Base-by-base conservation (phyloP, 352 stramenopile genomes). In the Globisporangium paddicum region DNA sequence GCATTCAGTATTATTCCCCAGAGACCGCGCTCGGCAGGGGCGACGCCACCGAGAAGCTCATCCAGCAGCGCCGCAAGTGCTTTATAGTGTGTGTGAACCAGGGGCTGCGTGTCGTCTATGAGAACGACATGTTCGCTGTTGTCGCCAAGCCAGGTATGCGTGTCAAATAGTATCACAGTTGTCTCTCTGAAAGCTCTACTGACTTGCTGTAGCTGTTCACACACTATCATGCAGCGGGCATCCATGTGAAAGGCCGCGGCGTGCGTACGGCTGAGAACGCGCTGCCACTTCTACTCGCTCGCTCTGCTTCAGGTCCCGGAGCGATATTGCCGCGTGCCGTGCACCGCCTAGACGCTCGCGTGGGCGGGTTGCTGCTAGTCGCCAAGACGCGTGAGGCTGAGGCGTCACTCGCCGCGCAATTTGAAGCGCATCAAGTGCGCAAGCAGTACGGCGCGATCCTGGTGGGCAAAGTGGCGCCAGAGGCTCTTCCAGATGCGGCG, bases 371-470 rank as follows among this genome's bases (percentile, higher is more conserved):
- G 34, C 53, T 86, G n/a, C 63, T 86, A n/a, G 66, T 87, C 28
- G 76, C 79, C 14, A 89, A 86, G 58, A 81, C 65, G 13, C 77
- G 79, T 26, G 60, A 56, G 16, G 67, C 72, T 21, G 76, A 86
- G 56, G 63, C 81, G 18, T 13, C 48, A 26, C 59, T 89, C 45
- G 71, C 68, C 26, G 57, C 55, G 37, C 79, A 89, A 37, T 63
- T 89, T 35, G 76, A 85, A 46, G 54, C 51, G 1, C 79, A 83
- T 50, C 45, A 28, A 4, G 65, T 89, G 19, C 48, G 55, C 13
- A 89, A 86, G 56, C 72, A 71, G 18, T 89, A 89, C 37, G 66
- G 76, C 5, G 79, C 74, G 11, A 83, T 89, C 40, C 35, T 89
- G 34, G 68, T 75, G 4, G 79, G 76, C 2, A 28, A 67, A 51